phyloP scores from a whole-genome alignment of 2,329 filamentous ascomycete genomes.

The Corniculantispora saksenae region DNA sequence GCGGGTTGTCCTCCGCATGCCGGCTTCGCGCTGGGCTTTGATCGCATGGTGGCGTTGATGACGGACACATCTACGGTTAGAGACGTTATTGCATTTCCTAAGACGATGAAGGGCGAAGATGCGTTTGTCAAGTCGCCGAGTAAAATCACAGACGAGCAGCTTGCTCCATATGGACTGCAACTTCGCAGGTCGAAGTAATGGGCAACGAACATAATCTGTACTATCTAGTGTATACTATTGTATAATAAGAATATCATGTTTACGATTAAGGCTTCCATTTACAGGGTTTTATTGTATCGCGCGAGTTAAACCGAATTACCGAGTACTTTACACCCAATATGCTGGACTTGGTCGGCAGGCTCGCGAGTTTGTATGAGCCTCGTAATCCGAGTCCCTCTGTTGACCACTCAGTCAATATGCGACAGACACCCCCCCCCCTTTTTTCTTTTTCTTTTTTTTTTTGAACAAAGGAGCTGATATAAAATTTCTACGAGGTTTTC shows the following conservation, averaged over 20 bases:
- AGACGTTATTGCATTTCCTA: slow-evolving; percentile 97
- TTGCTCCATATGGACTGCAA: slow-evolving; percentile 49
- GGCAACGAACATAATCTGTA: background rate
- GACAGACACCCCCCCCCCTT: too few species aligned
- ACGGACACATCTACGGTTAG: slow-evolving; percentile 74
- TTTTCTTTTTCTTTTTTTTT: too few species aligned
- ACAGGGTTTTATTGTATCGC: too few species aligned
- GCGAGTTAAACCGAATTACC: too few species aligned
- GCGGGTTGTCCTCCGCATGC: slow-evolving; percentile 93
- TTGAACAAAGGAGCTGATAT: too few species aligned
- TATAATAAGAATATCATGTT: background rate
- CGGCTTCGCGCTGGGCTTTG: slow-evolving; percentile 89
- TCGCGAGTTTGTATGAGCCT: too few species aligned
- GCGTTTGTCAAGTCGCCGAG: slow-evolving; percentile 78
- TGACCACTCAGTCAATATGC: too few species aligned
- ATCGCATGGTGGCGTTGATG: slow-evolving; percentile 80
- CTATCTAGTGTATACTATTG: background rate
- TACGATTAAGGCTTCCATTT: background rate
- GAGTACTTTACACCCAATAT: too few species aligned
- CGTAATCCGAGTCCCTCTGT: too few species aligned
- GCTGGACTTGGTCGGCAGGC: too few species aligned
- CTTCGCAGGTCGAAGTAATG: slow-evolving; percentile 20
- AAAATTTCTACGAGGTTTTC: too few species aligned
- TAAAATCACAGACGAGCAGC: slow-evolving; percentile 59
- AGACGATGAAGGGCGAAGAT: slow-evolving; percentile 88